Base-by-base conservation (phyloP, 1,284 basidiomycete species). In the Tylopilus orsonianus region DNA sequence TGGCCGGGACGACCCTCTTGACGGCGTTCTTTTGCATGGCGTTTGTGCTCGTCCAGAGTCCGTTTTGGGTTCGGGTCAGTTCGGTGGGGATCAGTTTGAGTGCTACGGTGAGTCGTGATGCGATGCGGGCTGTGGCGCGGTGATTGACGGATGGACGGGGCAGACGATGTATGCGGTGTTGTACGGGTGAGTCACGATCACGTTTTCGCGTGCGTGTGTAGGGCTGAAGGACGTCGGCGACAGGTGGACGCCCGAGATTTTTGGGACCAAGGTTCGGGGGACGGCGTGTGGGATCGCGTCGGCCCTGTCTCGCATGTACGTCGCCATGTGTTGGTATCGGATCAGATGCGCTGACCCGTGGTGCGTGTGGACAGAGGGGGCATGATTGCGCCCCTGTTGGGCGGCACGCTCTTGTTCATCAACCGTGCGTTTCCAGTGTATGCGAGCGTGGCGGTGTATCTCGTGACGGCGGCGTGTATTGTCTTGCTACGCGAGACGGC, bases 241-340 rank as follows among this genome's bases (percentile, higher is more conserved):
- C 14, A 84, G 83, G 5, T 93, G 92, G 90, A 94, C 92, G 0
- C 92, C 91, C 2, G 90, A 93, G 68, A 91, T 93, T 12, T 95
- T 94, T 62, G 83, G 79, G 2, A 93, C 91, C 2, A 81, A 83
- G 70, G 90, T 93, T 6, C 80, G 93, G 52, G 94, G 94, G 20
- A 95, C 93, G 7, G 93, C 93, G 1, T 91, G 90, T 59, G 93
- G 94, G 0, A 90, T 92, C 44, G 93, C 93, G 0, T 93, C 92
- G 2, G 93, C 93, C 4, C 69, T 96, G 1, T 93, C 90, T 18
- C 77, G 93, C 65, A 83, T 96, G 85, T 93, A 62, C 55, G 85
- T 77, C 55, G 85, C 77, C 3, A 18, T n/a, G 14, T 32, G 10
- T 2, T 12, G 26, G n/a, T 30, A 8, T 30, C 8, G 8, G 13